phyloP scores from a whole-genome alignment of 306 rosid species.

The Lathyrus sativus region DNA sequence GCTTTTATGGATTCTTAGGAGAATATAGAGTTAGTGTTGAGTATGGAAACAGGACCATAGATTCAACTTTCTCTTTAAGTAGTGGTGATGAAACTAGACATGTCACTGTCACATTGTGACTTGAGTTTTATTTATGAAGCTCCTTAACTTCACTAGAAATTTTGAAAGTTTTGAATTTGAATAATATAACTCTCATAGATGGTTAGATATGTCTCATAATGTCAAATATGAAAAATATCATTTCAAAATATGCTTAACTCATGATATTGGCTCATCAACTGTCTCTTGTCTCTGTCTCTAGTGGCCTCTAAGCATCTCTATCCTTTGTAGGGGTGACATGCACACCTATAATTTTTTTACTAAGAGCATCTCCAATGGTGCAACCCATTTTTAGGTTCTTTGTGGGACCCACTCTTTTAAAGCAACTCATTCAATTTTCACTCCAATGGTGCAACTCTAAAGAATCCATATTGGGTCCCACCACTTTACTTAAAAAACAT shows the following conservation, averaged over 20 bases:
- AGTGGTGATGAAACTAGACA: constrained; percentile 74
- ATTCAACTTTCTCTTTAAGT: constrained; percentile 62
- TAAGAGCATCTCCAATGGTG: no score
- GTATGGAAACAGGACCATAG: constrained; percentile 48
- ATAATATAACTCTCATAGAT: not conserved
- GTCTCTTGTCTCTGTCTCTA: no score
- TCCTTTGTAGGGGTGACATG: no score
- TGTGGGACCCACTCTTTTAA: no score
- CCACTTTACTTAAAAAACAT: no score
- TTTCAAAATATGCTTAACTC: no score
- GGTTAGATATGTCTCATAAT: not conserved
- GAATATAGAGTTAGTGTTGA: constrained; percentile 55
- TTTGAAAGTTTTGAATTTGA: not conserved
- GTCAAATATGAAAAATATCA: not conserved
- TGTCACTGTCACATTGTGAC: constrained; percentile 51
- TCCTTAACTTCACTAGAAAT: not conserved
- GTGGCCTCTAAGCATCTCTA: no score
- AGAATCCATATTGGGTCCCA: no score
- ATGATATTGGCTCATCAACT: not conserved
- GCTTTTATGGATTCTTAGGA: constrained; percentile 86
- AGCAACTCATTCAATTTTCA: no score
- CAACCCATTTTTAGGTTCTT: no score
- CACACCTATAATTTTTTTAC: no score
- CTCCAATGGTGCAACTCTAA: no score
- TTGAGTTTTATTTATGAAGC: not conserved